phyloP scores from a whole-genome alignment of 2,329 filamentous ascomycete species.

The Massarina eburnea region DNA sequence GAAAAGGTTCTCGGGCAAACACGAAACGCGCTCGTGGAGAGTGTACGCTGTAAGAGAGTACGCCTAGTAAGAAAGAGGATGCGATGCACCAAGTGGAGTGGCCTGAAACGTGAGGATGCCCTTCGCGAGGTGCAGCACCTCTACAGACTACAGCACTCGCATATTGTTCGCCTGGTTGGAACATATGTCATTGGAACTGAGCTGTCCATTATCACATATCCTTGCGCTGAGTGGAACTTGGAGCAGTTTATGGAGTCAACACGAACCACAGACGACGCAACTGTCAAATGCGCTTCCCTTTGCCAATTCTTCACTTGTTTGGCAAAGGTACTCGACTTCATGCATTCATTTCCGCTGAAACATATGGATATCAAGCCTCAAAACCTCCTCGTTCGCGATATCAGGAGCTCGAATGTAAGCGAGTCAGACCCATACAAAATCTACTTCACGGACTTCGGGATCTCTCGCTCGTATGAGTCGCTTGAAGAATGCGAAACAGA shows the following conservation, averaged over 20 bases:
- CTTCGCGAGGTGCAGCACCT: constrained; percentile 19
- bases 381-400: constrained; percentile 18
- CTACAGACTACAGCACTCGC: constrained; percentile 11
- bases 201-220: constrained; percentile 20
- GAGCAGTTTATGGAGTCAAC: constrained; percentile 11
- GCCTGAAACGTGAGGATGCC: constrained; percentile 12
- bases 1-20: constrained; percentile 6
- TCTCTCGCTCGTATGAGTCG: constrained; percentile 14
- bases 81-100: constrained; percentile 6
- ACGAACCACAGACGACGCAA: constrained; percentile 11
- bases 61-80: constrained; percentile 19
- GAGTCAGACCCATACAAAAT: constrained; percentile 12
- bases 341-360: constrained; percentile 16
- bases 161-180: constrained; percentile 19
- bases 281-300: background rate
- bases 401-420: background rate
- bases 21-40: constrained; percentile 12
- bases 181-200: constrained; percentile 17
- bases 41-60: constrained; percentile 17
- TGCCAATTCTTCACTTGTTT: constrained; percentile 16
- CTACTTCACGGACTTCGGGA: constrained; percentile 27
- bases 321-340: constrained; percentile 9
- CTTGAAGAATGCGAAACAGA: constrained; percentile 15
- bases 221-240: constrained; percentile 17
- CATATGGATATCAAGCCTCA: constrained; percentile 31